A percentile compares a stretch with the other conserved stretches of the same genome.
Evolutionary conservation across 129 eudicot species (phyloP).

Genomic region (Lactuca saligna): DNA sequence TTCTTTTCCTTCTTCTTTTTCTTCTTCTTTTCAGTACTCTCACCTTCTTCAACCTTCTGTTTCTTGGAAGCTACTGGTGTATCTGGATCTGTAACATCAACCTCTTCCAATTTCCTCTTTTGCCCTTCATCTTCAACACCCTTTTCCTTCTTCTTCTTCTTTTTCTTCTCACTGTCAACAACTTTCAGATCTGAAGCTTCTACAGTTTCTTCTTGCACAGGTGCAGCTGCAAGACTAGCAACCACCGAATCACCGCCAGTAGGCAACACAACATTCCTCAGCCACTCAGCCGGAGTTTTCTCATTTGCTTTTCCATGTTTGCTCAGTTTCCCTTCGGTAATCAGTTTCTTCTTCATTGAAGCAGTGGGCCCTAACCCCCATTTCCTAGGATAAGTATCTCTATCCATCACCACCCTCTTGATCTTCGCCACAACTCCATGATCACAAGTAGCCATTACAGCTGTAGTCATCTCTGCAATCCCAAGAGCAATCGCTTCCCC

Average conservation of each 20-base stretch:
- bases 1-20: conserved; percentile 46
- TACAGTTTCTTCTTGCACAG: conserved; percentile 30
- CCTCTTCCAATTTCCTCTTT: conserved; percentile 45
- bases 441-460: conserved; percentile 90
- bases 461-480: conserved; percentile 86
- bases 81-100: conserved; percentile 25
- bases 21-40: conserved; percentile 36
- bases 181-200: conserved; percentile 15
- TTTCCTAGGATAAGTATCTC: conserved; percentile 86
- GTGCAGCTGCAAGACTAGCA: conserved; percentile 63
- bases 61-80: conserved; percentile 30
- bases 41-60: conserved; percentile 33
- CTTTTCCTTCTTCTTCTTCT: conserved; percentile 58
- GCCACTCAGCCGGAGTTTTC: conserved; percentile 71
- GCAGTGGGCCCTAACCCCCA: conserved; percentile 92
- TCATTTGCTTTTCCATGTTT: conserved; percentile 78
- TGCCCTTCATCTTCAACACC: conserved; percentile 41
- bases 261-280: conserved; percentile 75
- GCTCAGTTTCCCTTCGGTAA: conserved; percentile 68
- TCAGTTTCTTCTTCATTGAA: conserved; percentile 74
- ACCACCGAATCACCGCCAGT: conserved; percentile 65
- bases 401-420: conserved; percentile 87
- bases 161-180: conserved; percentile 27
- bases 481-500: conserved; percentile 90
- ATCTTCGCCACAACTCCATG: conserved; percentile 81